Evolutionary conservation across 768 basidiomycete species (phyloP).

Genomic region (Russula ochroleuca): DNA sequence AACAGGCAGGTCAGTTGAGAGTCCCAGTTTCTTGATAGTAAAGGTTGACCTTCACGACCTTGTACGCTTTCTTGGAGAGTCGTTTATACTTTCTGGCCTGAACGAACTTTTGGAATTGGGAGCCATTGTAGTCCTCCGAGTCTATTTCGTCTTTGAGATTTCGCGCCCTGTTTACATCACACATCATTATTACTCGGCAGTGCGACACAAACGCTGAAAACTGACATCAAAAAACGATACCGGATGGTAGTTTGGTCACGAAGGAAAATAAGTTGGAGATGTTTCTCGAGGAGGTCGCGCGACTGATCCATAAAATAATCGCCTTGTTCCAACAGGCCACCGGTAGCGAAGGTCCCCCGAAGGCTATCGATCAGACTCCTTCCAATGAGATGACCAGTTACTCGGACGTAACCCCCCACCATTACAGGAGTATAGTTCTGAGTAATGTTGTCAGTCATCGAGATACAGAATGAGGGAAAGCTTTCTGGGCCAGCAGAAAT

Average conservation of each 20-base stretch:
- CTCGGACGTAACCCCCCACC: neutral
- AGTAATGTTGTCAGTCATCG: neutral
- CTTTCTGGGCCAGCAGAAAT: slow-evolving; percentile 3
- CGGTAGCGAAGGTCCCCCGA: neutral
- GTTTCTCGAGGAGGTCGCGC: neutral
- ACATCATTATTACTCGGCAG: neutral
- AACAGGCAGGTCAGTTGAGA: too few relatives aligned
- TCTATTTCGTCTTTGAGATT: neutral
- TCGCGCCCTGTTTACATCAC: neutral
- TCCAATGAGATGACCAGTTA: neutral
- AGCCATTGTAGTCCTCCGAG: neutral
- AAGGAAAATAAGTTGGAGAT: neutral
- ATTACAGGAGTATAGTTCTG: too few relatives aligned
- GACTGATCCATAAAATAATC: neutral
- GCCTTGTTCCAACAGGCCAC: neutral
- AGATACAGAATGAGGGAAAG: too few relatives aligned
- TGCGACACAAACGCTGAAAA: neutral
- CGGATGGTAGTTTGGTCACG: neutral
- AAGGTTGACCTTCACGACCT: neutral
- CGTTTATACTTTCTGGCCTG: neutral
- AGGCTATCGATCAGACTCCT: neutral
- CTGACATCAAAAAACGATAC: neutral
- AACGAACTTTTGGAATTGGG: neutral
- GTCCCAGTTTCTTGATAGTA: too few relatives aligned
- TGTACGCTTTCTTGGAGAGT: neutral